These are phyloP conservation scores for Mycena olivaceomarginata DNA, from an alignment of 768 basidiomycete species.

Conservation along the genomic window DNA sequence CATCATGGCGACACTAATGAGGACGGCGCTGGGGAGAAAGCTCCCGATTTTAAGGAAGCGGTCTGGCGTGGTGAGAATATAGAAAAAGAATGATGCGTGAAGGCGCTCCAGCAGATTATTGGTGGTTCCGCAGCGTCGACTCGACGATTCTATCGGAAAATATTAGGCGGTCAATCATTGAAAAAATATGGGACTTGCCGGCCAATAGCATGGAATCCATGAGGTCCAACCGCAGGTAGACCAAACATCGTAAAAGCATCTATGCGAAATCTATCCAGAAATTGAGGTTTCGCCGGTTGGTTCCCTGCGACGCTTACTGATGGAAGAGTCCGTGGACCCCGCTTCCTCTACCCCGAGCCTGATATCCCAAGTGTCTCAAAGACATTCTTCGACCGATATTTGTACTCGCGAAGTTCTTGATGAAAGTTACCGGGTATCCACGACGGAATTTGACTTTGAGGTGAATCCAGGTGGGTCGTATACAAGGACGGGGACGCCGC, in stretches of 20 bases:
- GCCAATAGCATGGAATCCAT: conserved; percentile 96
- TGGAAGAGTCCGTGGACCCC: conserved; percentile 95
- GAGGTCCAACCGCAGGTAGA: conserved; percentile 91
- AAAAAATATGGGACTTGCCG: conserved; percentile 69
- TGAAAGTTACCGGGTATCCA: conserved; percentile 70
- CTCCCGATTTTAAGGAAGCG: conserved; percentile 93
- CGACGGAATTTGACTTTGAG: conserved; percentile 55
- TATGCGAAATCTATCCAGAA: conserved; percentile 84
- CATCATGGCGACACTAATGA: conserved; percentile 91
- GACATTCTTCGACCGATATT: conserved; percentile 79
- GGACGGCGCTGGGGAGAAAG: conserved; percentile 91
- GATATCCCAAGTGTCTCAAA: conserved; percentile 82
- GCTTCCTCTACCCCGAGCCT: conserved; percentile 87
- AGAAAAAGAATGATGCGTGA: conserved; percentile 99
- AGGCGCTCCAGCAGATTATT: conserved; percentile 97
- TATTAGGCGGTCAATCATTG: conserved; percentile 29
- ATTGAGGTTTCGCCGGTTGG: conserved; percentile 9
- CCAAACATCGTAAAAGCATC: conserved; percentile 96
- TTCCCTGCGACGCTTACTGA: conserved; percentile 67
- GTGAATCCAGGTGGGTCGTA: conserved; percentile 85
- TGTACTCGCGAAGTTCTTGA: conserved; percentile 70
- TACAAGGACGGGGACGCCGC: conserved; percentile 84
- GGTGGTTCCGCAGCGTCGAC: conserved; percentile 91
- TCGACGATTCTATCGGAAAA: conserved; percentile 79
- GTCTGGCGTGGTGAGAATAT: conserved; percentile 78